These are phyloP conservation scores for Stephanodiscus minutulus DNA, from an alignment of 108 stramenopile genomes.

Conservation along the genomic window DNA sequence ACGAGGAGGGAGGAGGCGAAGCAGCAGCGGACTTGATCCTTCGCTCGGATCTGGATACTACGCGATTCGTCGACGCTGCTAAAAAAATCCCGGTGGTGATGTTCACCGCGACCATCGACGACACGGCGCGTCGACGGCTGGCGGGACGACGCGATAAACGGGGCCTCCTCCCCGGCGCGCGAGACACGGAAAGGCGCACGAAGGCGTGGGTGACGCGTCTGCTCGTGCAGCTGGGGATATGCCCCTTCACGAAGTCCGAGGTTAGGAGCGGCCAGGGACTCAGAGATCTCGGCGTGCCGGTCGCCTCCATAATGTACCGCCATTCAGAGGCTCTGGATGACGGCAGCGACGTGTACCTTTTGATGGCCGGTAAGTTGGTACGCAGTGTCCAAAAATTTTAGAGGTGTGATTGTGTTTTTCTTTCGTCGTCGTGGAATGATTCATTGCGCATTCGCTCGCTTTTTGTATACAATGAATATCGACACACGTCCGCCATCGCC, in stretches of 20 bases:
- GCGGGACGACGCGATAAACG: conserved; percentile 7
- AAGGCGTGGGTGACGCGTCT: conserved; percentile 77
- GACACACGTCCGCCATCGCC: no score
- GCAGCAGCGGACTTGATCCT: conserved; percentile 5
- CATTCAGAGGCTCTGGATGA: conserved; percentile 37
- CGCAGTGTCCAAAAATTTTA: no score
- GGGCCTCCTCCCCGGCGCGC: conserved; percentile 13
- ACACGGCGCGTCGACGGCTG: neutral
- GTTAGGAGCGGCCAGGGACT: conserved; percentile 75
- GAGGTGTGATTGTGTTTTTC: neutral
- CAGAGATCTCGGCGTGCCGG: conserved; percentile 65
- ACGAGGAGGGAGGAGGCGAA: neutral
- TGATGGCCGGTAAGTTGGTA: conserved; percentile 64
- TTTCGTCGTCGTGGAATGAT: neutral
- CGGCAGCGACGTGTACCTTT: conserved; percentile 31
- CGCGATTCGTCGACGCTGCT: conserved; percentile 14
- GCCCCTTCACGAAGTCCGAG: conserved; percentile 77
- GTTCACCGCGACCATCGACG: conserved; percentile 11
- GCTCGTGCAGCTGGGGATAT: conserved; percentile 69
- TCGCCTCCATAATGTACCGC: conserved; percentile 70
- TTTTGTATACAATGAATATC: neutral
- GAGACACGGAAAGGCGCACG: conserved; percentile 58
- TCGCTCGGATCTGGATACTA: conserved; percentile 50
- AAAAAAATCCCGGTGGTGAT: conserved; percentile 20
- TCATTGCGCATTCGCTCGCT: conserved; percentile 1